Conservation (phyloP, 2,329 filamentous ascomycete species). For the Cordyceps tenuipes region DNA sequence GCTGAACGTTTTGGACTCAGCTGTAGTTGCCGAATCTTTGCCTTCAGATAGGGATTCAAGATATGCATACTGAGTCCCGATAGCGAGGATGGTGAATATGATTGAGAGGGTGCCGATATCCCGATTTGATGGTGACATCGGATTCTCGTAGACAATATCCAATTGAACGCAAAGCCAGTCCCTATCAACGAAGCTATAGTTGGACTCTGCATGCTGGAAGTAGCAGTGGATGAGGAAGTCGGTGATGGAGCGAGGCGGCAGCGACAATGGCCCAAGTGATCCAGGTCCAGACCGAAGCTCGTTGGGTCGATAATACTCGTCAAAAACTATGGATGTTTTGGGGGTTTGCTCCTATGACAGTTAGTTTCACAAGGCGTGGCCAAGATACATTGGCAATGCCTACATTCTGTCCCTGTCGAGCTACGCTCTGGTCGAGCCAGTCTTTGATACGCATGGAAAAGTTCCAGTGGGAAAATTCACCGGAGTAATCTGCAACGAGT, state of each 20-base stretch:
- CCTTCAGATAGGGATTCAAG: slow-evolving; percentile 26
- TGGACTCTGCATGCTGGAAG: slow-evolving; percentile 39
- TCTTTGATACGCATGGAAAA: slow-evolving; percentile 43
- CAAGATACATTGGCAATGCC: neutral
- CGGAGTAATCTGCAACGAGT: slow-evolving; percentile 35
- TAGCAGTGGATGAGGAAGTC: slow-evolving; percentile 39
- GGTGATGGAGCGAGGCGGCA: slow-evolving; percentile 39
- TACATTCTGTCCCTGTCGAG: slow-evolving; percentile 21
- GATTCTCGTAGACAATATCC: slow-evolving; percentile 32
- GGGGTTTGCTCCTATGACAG: slow-evolving; percentile 22
- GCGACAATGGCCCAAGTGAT: slow-evolving; percentile 29
- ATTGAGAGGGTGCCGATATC: slow-evolving; percentile 36
- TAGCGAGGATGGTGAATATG: slow-evolving; percentile 39
- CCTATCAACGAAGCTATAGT: slow-evolving; percentile 40
- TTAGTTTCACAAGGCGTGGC: slow-evolving; percentile 13
- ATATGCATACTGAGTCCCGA: slow-evolving; percentile 43
- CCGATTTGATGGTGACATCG: slow-evolving; percentile 28
- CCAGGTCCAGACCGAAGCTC: slow-evolving; percentile 35
- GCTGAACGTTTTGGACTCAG: slow-evolving; percentile 24
- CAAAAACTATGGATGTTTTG: slow-evolving; percentile 1
- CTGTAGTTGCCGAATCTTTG: neutral
- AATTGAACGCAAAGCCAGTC: slow-evolving; percentile 34
- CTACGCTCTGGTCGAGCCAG: slow-evolving; percentile 36
- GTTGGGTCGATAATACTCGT: slow-evolving; percentile 36
- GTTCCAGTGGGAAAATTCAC: slow-evolving; percentile 45